phyloP scores from a whole-genome alignment of 2,329 filamentous ascomycete genomes.

The Aspergillus vadensis region DNA sequence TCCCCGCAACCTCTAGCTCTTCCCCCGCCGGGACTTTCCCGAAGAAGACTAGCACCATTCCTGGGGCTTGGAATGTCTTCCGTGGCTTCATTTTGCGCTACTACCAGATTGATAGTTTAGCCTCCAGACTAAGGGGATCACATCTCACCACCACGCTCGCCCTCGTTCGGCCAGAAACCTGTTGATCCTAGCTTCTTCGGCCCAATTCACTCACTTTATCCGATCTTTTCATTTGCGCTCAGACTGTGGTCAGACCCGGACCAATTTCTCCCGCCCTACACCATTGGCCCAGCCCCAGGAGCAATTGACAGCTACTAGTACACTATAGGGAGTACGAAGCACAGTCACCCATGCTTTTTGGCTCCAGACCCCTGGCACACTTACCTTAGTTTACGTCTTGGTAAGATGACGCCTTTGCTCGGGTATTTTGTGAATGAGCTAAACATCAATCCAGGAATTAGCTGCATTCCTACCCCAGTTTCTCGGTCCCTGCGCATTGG shows the following conservation, averaged over 20 bases:
- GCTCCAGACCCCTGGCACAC: constrained; percentile 2
- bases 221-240: constrained; percentile 1
- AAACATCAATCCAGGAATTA: constrained; percentile 18
- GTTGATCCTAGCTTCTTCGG: neutral
- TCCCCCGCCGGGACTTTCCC: constrained; percentile 35
- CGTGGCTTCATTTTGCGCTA: constrained; percentile 11
- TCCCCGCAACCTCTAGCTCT: constrained; percentile 15
- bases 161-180: neutral
- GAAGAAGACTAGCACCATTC: constrained; percentile 14
- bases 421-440: constrained; percentile 23
- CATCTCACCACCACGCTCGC: neutral
- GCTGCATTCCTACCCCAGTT: constrained; percentile 23
- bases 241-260: constrained; percentile 12
- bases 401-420: constrained; percentile 24
- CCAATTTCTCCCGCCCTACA: constrained; percentile 11
- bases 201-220: constrained; percentile 5
- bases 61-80: constrained; percentile 11
- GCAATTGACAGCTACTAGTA: neutral
- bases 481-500: constrained; percentile 16
- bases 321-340: neutral
- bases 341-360: neutral
- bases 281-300: constrained; percentile 1
- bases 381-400: neutral
- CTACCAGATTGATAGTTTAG: neutral
- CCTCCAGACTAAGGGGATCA: neutral